A percentile compares a stretch with the other conserved stretches of the same genome.
Conservation (phyloP, 768 basidiomycete genomes). For the Melanogaster broomeanus region DNA sequence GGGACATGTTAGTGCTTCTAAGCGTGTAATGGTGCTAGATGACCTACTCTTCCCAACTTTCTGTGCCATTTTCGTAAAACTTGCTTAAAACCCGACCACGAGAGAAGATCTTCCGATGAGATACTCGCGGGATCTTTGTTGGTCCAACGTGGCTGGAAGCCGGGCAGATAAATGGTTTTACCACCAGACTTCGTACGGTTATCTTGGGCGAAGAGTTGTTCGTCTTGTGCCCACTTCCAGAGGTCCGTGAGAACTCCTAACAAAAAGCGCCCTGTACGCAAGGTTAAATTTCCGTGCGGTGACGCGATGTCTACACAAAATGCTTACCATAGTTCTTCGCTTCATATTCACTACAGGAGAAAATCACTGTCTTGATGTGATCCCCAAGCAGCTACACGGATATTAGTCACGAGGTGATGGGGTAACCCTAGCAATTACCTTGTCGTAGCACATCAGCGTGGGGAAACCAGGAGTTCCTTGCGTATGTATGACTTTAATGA, state of each 20-base stretch:
- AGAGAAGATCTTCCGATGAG: slow-evolving; percentile 54
- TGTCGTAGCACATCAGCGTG: slow-evolving; percentile 83
- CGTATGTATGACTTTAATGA: slow-evolving; percentile 85
- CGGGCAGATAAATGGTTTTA: slow-evolving; percentile 63
- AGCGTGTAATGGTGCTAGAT: neutral
- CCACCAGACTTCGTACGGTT: slow-evolving; percentile 66
- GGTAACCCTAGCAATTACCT: slow-evolving; percentile 42
- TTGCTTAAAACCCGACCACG: slow-evolving; percentile 69
- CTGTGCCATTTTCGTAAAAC: slow-evolving; percentile 85
- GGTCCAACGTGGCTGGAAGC: slow-evolving; percentile 59
- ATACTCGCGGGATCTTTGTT: slow-evolving; percentile 43
- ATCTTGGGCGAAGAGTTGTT: slow-evolving; percentile 69
- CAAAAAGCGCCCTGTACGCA: slow-evolving; percentile 76
- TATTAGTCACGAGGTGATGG: slow-evolving; percentile 1
- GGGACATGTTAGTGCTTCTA: neutral
- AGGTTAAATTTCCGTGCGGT: slow-evolving; percentile 1
- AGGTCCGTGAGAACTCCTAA: slow-evolving; percentile 77
- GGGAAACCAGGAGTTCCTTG: slow-evolving; percentile 90
- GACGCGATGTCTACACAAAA: slow-evolving; percentile 1
- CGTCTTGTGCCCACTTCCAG: slow-evolving; percentile 77
- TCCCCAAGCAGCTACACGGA: slow-evolving; percentile 73
- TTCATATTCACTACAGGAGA: slow-evolving; percentile 95
- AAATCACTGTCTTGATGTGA: slow-evolving; percentile 80
- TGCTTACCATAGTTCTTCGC: slow-evolving; percentile 86
- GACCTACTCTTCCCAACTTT: slow-evolving; percentile 66